Evolutionary conservation across 352 stramenopile genomes (phyloP).

Genomic region (Globisporangium iwayamae): DNA sequence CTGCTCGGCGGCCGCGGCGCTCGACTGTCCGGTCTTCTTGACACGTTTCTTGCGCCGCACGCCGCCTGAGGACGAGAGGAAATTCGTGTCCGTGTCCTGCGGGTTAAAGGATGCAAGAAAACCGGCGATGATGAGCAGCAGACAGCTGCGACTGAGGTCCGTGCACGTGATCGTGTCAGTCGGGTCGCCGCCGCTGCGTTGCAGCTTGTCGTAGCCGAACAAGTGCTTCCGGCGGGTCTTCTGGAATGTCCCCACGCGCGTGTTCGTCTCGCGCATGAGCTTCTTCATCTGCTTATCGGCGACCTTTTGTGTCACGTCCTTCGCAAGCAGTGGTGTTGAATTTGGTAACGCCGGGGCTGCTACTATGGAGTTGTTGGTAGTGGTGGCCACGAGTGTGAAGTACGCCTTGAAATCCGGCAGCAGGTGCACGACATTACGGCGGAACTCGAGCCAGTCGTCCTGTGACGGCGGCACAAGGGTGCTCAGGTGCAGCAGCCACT

Average conservation of each 20-base stretch:
- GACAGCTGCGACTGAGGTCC: conserved; percentile 60
- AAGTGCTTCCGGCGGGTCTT: conserved; percentile 49
- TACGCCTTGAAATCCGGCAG: conserved; percentile 42
- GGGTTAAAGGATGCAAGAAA: conserved; percentile 82
- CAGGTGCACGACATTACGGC: conserved; percentile 44
- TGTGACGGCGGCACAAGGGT: conserved; percentile 40
- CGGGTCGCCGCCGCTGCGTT: conserved; percentile 18
- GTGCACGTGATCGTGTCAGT: conserved; percentile 51
- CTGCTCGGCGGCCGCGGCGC: conserved; percentile 27
- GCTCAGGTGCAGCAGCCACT: conserved; percentile 51
- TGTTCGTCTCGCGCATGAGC: conserved; percentile 34
- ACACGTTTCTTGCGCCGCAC: conserved; percentile 45
- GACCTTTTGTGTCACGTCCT: conserved; percentile 5
- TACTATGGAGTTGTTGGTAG: neutral
- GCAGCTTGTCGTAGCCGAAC: conserved; percentile 63
- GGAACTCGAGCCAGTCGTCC: conserved; percentile 68
- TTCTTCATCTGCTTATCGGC: conserved; percentile 24
- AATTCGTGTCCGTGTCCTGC: conserved; percentile 67
- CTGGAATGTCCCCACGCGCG: conserved; percentile 35
- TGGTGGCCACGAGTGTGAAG: conserved; percentile 13
- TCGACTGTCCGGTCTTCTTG: conserved; percentile 35
- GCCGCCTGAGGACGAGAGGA: conserved; percentile 60
- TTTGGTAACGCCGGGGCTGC: no score
- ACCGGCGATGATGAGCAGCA: conserved; percentile 67
- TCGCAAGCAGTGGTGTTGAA: neutral